Percentiles rank a stretch among this genome's conserved stretches.
phyloP scores from a whole-genome alignment of 495 filamentous ascomycete species.

The Aspergillus steynii region DNA sequence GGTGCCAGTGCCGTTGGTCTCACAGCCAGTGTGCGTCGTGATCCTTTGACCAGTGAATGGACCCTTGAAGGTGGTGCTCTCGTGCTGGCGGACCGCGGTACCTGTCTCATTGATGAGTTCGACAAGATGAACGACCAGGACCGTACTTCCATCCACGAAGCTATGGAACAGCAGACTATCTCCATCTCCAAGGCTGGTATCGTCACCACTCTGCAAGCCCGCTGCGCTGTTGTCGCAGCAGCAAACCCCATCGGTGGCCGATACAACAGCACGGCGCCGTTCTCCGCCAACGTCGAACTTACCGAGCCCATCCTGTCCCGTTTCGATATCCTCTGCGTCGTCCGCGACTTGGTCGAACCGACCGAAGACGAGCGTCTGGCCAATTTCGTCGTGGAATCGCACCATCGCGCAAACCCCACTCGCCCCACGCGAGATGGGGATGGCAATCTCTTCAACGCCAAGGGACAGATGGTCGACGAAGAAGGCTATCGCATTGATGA shows the following conservation, averaged over 20 bases:
- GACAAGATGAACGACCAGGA: slow-evolving; percentile 99
- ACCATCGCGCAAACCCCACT: slow-evolving; percentile 82
- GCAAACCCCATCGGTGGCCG: slow-evolving; percentile 96
- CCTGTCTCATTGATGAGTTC: slow-evolving; percentile 98
- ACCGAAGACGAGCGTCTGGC: slow-evolving; percentile 93
- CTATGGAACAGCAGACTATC: slow-evolving; percentile 99
- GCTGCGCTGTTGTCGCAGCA: slow-evolving; percentile 94
- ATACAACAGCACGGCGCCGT: slow-evolving; percentile 95
- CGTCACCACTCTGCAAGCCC: slow-evolving; percentile 95
- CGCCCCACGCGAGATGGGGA: slow-evolving; percentile 53
- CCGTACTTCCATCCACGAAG: slow-evolving; percentile 97
- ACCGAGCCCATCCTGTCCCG: slow-evolving; percentile 97
- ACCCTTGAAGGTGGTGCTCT: slow-evolving; percentile 96
- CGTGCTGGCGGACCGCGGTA: slow-evolving; percentile 92
- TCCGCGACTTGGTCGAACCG: slow-evolving; percentile 96
- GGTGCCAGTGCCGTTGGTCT: slow-evolving; percentile 97
- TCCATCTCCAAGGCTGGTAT: slow-evolving; percentile 99
- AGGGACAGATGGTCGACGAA: slow-evolving; percentile 51
- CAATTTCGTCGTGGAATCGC: slow-evolving; percentile 90
- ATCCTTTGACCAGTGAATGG: slow-evolving; percentile 96
- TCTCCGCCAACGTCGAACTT: slow-evolving; percentile 92
- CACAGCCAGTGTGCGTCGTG: slow-evolving; percentile 92
- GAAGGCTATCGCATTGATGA: slow-evolving; percentile 46
- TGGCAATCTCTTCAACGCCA: slow-evolving; percentile 62
- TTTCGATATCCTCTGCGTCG: slow-evolving; percentile 98